Evolutionary conservation across 2,329 filamentous ascomycete genomes (phyloP), one percentile per base, ranked within the genome.

Genomic region (Leptosphaerulina australis): DNA sequence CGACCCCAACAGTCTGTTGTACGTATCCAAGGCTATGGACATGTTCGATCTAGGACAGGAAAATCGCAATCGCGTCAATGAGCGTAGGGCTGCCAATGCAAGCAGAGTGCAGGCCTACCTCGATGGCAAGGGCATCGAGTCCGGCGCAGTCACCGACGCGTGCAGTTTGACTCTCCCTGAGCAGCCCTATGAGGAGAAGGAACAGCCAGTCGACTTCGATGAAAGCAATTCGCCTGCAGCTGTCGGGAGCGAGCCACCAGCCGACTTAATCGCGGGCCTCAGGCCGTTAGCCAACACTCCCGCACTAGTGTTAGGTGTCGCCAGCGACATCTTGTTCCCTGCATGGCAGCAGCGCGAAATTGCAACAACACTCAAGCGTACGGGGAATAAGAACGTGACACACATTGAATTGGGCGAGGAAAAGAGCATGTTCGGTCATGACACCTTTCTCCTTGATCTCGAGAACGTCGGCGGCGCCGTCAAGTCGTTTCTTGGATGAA

Each of bases 11-110:
- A 96, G 91, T 67, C 77, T 97, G 29, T 79, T 99, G 2, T 99
- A 99, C 72, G 90, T 99, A 48, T 96, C 91, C 72, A 99, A 99
- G 76, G 94, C 94, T 4, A 99, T 99, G 94, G 94, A 99, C 69
- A 80, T 99, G 10, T 99, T 99, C 71, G 94, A 99, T 66, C 82
- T 99, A 0, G 91, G 94, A 18, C 78, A 79, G 37, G 81, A 84
- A 30, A 86, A 88, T 67, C 90, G 92, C 68, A 73, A 77, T 3
- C 83, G 81, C 15, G 84, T 88, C 2, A 78, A 78, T 15, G 67
- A 77, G 24, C 82, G 91, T 21, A 80, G 92, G 12, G 77, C 81
- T 11, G 79, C 83, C 45, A 85, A 87, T 37, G 76, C 81, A 53
- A 73, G 77, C 34, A 82, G 82, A 39, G 75, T 92, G 2, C 78